These are phyloP conservation scores for Colletotrichum sp. DNA, from an alignment of 2,329 filamentous ascomycete species.

Conservation along the genomic window DNA sequence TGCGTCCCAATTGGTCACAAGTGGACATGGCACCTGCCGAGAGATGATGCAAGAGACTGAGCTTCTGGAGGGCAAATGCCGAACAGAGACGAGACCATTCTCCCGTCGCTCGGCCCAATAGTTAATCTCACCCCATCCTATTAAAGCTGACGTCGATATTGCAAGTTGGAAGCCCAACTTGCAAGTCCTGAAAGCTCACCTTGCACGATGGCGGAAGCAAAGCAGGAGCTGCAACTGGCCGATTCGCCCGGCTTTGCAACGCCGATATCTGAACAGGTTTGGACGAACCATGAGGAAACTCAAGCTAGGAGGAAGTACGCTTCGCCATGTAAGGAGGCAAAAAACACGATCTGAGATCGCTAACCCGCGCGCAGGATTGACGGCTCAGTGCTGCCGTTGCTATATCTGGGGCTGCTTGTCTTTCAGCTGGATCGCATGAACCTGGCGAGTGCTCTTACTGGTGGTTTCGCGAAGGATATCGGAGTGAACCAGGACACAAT, in stretches of 20 bases:
- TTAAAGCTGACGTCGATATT: accelerated
- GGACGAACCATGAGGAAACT: slow-evolving; percentile 18
- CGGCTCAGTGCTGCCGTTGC: slow-evolving; percentile 48
- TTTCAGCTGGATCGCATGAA: slow-evolving; percentile 61
- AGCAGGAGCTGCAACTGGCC: neutral
- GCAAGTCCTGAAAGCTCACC: neutral
- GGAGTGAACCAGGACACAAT: slow-evolving; percentile 49
- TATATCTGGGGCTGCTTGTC: slow-evolving; percentile 53
- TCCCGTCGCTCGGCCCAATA: neutral
- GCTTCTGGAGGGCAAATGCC: neutral
- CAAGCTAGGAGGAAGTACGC: slow-evolving; percentile 22
- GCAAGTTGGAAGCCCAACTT: neutral
- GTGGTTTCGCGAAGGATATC: slow-evolving; percentile 48
- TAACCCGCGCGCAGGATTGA: slow-evolving; percentile 41
- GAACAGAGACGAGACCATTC: neutral
- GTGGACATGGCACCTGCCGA: neutral
- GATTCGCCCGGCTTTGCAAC: neutral
- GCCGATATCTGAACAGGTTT: slow-evolving; percentile 1
- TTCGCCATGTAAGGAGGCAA: neutral
- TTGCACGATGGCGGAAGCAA: neutral
- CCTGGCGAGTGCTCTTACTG: slow-evolving; percentile 54
- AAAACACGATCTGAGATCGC: neutral
- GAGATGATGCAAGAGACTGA: neutral
- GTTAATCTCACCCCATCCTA: neutral
- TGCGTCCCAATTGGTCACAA: neutral